Base-by-base conservation (phyloP, 768 basidiomycete genomes). In the Mycena latifolia region DNA sequence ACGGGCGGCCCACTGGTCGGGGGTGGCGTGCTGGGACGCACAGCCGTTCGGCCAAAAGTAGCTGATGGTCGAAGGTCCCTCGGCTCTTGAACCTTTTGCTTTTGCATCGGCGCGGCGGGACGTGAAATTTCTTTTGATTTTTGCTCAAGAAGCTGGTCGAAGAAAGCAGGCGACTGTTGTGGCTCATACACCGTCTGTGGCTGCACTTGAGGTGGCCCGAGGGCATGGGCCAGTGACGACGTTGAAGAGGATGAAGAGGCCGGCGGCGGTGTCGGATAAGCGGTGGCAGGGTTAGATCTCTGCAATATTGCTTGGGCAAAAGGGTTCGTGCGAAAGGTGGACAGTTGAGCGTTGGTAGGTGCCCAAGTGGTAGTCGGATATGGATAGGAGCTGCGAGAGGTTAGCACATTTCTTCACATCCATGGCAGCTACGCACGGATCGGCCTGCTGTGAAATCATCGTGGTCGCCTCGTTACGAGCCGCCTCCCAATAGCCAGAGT, bases 211-310 rank as follows among this genome's bases (percentile, higher is more conserved):
- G 43, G 55, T 55, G 65, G 71, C 7, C 90, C 91, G 25, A 94
- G 84, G 4, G 93, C 93, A 74, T 83, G 84, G 6, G 92, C 92
- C 61, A 93, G 85, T 15, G 92, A 93, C 18, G 92, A 93, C 1
- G 92, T 91, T 1, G 84, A 86, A n/a, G 84, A 80, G 39, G 80
- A 85, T 43, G 91, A 87, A 15, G 84, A 84, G 1, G 37, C 7
- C 11, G 90, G 89, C 20, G 87, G 88, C 1, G 91, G 90, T 2
- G 92, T 92, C 3, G 91, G 92, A 77, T 93, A 93, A 2, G 87
- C 84, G 5, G 83, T 80, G 20, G 82, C 82, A n/a, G 91, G 88
- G 5, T 82, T 76, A 33, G 86, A 84, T 17, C 86, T 86, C 61
- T 90, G 90, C 57, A 92, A 83, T 25, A 94, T 71, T 3, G 90